Evolutionary conservation across 352 stramenopile species (phyloP).

Genomic region (Thalassiosira allenii): DNA sequence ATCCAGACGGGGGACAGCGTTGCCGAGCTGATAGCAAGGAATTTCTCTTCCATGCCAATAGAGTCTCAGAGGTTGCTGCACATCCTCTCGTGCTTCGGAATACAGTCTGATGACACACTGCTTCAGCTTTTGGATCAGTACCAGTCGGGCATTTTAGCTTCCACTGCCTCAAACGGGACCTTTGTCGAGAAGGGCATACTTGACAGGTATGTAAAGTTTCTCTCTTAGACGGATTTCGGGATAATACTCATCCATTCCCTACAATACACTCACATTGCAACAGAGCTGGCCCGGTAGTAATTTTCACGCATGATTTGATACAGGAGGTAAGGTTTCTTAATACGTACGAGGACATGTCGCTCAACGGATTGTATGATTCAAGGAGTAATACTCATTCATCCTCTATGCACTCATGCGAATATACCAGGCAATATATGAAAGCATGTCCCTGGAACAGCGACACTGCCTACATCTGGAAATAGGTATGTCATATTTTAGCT

Average conservation of each 20-base stretch:
- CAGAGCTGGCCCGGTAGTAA: constrained; percentile 5
- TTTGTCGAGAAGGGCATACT: constrained; percentile 23
- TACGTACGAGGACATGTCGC: too few relatives aligned
- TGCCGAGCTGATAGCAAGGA: constrained; percentile 44
- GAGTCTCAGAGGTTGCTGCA: constrained; percentile 9
- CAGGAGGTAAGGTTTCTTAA: too few relatives aligned
- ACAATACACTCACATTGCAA: too few relatives aligned
- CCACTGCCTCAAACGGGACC: not conserved
- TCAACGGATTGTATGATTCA: too few relatives aligned
- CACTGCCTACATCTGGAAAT: constrained; percentile 16
- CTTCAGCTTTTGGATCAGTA: constrained; percentile 25
- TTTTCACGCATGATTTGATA: constrained; percentile 39
- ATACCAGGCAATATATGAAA: constrained; percentile 20
- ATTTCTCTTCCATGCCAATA: constrained; percentile 26
- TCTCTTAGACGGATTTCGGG: too few relatives aligned
- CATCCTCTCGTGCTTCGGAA: constrained; percentile 54
- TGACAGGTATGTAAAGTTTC: too few relatives aligned
- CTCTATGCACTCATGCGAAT: too few relatives aligned
- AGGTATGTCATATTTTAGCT: too few relatives aligned
- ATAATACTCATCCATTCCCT: too few relatives aligned
- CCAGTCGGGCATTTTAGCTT: not conserved
- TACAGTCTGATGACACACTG: constrained; percentile 26
- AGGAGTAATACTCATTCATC: too few relatives aligned
- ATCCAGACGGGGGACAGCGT: constrained; percentile 37
- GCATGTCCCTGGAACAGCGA: not conserved